These are phyloP conservation scores for Lactarius tabidus DNA, from an alignment of 768 basidiomycete genomes.

Conservation along the genomic window DNA sequence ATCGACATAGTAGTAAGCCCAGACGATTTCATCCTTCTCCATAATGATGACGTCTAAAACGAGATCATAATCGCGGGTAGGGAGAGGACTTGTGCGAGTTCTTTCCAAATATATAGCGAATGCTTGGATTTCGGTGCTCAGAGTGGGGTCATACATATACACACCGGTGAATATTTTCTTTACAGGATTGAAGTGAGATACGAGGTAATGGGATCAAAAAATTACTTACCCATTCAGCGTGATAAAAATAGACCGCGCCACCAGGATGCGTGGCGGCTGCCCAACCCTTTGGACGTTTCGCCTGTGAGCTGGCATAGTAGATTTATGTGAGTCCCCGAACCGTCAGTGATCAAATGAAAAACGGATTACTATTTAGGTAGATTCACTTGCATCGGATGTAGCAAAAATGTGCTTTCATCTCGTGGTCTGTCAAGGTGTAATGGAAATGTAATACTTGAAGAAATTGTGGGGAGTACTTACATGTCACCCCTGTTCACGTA, in stretches of 20 bases:
- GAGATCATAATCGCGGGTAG: not conserved
- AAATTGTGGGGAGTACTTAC: not conserved
- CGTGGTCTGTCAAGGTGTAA: not conserved
- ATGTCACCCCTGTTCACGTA: conserved; percentile 13
- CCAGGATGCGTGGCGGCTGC: not conserved
- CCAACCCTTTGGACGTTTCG: not conserved
- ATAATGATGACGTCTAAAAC: conserved; percentile 8
- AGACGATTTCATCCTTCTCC: not conserved
- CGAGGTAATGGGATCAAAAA: too few relatives aligned
- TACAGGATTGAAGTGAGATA: not conserved
- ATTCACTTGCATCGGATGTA: not conserved
- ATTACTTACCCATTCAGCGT: not conserved
- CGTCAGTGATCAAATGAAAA: not conserved
- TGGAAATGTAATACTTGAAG: not conserved
- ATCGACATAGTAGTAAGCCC: conserved; percentile 18
- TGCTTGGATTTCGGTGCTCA: conserved; percentile 1
- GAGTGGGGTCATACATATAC: conserved; percentile 10
- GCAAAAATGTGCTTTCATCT: not conserved
- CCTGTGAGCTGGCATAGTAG: not conserved
- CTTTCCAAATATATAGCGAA: not conserved
- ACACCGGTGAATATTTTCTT: conserved; percentile 18
- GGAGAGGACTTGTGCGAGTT: not conserved
- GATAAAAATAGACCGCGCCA: conserved; percentile 18
- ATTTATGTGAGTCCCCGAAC: not conserved
- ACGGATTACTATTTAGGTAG: conserved; percentile 13